These are phyloP conservation scores for Leucaena leucocephala DNA, from an alignment of 306 rosid species.

Conservation along the genomic window DNA sequence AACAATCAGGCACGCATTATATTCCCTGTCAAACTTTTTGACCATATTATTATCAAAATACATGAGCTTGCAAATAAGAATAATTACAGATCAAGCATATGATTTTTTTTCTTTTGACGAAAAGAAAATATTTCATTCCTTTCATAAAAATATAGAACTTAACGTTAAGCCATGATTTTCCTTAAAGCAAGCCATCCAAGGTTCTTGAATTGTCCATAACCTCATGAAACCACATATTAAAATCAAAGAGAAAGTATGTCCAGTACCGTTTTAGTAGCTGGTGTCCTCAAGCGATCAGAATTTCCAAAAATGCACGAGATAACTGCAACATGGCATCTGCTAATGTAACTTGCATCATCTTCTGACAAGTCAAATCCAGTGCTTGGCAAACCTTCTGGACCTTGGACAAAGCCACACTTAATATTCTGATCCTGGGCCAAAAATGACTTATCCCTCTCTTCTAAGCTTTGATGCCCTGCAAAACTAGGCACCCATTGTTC, in stretches of 20 bases:
- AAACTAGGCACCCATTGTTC: constrained; percentile 86
- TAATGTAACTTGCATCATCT: constrained; percentile 82
- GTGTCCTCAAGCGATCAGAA: constrained; percentile 88
- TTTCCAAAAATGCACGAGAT: constrained; percentile 94
- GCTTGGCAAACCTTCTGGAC: constrained; percentile 75
- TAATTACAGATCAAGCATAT: background rate
- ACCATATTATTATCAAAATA: constrained; percentile 10
- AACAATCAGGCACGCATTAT: background rate
- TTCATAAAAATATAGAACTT: background rate
- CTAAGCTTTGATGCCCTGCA: constrained; percentile 87
- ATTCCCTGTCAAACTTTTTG: background rate
- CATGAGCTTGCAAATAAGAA: background rate
- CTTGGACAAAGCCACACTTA: constrained; percentile 85
- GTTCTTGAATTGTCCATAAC: background rate
- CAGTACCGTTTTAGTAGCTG: constrained; percentile 77
- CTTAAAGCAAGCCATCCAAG: background rate
- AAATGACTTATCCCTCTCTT: constrained; percentile 79
- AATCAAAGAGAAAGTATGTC: constrained; percentile 22
- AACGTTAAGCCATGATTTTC: background rate
- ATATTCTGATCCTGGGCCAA: constrained; percentile 79
- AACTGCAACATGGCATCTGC: constrained; percentile 97
- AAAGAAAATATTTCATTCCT: background rate
- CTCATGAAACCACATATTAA: constrained; percentile 25
- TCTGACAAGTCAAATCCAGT: constrained; percentile 96
- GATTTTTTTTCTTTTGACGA: background rate